Base-by-base conservation (phyloP, 1,284 basidiomycete species). In the Irpex rosettiformis region DNA sequence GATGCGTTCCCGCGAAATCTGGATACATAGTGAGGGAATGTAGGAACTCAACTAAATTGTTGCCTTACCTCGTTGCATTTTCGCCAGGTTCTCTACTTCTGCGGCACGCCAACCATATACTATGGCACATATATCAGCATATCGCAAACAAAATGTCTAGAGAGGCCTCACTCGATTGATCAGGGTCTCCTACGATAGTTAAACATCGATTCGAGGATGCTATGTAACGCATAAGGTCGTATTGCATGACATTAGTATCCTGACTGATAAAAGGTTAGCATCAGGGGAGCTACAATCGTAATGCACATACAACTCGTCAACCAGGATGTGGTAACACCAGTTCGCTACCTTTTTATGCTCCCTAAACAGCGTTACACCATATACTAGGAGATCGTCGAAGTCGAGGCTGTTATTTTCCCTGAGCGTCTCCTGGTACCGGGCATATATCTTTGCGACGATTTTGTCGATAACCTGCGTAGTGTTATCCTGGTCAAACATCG, bases 21-120 rank as follows among this genome's bases (percentile, higher is more conserved):
- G 59, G 7, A 10, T 29, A 55, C 10, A 25, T 7, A 27, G 27
- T 40, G 18, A n/a, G 7, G 4, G 33, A 16, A 28, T 52, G 25
- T n/a, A n/a, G n/a, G n/a, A n/a, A n/a, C n/a, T n/a, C n/a, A n/a
- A n/a, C n/a, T n/a, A n/a, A n/a, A 55, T 33, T 51, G 8, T 25
- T 4, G 10, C 10, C 65, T 18, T 56, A 88, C 90, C 87, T 70
- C 79, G 73, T 48, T 77, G 74, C 93, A 94, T 94, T 62, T 81
- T 85, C n/a, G 77, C 76, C n/a, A 94, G 73, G 70, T 94, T 94
- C 61, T 80, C 82, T 2, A 91, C 77, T 65, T 94, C 90, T 1
- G 94, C 94, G 10, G 90, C 88, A 5, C 94, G 83, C 94, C 94
- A 96, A 11, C 92, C 92, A 65, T 94, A 94, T 58, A 94, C 85